These are phyloP conservation scores for Spergularia marina DNA, from an alignment of 148 eudicot genomes.

Conservation along the genomic window DNA sequence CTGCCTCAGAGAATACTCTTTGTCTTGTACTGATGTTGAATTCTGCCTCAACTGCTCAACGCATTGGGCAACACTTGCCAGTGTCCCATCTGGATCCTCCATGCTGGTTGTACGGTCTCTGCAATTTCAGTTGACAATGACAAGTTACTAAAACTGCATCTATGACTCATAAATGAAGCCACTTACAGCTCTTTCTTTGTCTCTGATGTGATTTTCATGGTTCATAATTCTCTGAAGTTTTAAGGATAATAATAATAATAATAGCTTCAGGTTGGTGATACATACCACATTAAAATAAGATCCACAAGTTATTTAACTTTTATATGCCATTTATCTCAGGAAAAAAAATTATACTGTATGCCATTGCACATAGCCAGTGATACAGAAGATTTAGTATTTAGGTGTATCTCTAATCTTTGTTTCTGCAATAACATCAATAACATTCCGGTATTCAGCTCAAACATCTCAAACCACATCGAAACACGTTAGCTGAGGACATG, in stretches of 20 bases:
- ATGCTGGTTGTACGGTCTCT: constrained; percentile 89
- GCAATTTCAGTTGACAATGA: constrained; percentile 29
- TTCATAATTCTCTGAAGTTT: constrained; percentile 2
- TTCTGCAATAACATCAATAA: background rate
- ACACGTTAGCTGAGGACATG: background rate
- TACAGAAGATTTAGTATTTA: background rate
- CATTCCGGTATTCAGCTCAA: background rate
- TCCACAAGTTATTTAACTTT: background rate
- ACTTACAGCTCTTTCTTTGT: background rate
- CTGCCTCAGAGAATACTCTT: constrained; percentile 75
- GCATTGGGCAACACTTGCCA: constrained; percentile 97
- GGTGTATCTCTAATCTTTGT: background rate
- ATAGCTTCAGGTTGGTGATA: background rate
- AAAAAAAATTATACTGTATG: background rate
- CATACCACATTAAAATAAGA: constrained; percentile 1
- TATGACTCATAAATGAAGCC: background rate
- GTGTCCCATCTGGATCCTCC: constrained; percentile 98
- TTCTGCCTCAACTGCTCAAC: constrained; percentile 94
- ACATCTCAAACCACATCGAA: background rate
- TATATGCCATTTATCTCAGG: no score
- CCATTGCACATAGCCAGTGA: background rate
- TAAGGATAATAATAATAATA: background rate
- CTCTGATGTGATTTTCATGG: background rate
- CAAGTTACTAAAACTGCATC: constrained; percentile 1
- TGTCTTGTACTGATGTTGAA: constrained; percentile 74